Base-by-base conservation (phyloP, 768 basidiomycete species). In the Russula emetica region DNA sequence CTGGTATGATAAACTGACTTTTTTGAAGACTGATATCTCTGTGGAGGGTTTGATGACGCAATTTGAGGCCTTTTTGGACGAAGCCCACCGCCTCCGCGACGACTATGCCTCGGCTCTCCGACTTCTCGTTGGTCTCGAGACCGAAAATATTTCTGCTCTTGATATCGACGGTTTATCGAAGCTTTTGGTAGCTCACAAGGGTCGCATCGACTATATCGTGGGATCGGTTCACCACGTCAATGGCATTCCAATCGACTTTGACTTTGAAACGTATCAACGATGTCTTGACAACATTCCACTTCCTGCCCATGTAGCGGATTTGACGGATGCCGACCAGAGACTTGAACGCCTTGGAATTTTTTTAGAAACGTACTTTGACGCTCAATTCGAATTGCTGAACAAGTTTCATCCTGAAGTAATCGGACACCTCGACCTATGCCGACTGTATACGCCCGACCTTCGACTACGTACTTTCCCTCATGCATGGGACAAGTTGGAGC, bases 221-320 rank as follows among this genome's bases (percentile, higher is more conserved):
- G 96, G 97, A 28, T 92, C 90, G 38, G 79, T 99, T 8, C 97
- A 99, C 73, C 96, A 98, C 70, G 93, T 94, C 73, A 83, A 86
- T 72, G 80, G 77, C 24, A 82, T 90, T 45, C 93, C 95, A 9
- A 96, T 99, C 75, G 97, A 99, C 76, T 94, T 98, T 69, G 93
- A 97, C 76, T 69, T 78, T 44, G 69, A 76, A 28, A 93, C 88
- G 10, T 96, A 84, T 78, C 76, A 83, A 60, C 77, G 73, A 54
- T 85, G 88, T 8, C 71, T 96, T 61, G 73, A 72, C 55, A 78
- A 77, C 68, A 76, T 78, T 64, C 68, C 73, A 11, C 69, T 72
- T 56, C 28, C 71, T 30, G 40, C 60, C 32, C 32, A 60, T 42
- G 63, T 71, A 49, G 74, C 74, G 51, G 74, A 74, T 36, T 59